phyloP scores from a whole-genome alignment of 2,329 filamentous ascomycete genomes.

The Fusarium liriodendri region DNA sequence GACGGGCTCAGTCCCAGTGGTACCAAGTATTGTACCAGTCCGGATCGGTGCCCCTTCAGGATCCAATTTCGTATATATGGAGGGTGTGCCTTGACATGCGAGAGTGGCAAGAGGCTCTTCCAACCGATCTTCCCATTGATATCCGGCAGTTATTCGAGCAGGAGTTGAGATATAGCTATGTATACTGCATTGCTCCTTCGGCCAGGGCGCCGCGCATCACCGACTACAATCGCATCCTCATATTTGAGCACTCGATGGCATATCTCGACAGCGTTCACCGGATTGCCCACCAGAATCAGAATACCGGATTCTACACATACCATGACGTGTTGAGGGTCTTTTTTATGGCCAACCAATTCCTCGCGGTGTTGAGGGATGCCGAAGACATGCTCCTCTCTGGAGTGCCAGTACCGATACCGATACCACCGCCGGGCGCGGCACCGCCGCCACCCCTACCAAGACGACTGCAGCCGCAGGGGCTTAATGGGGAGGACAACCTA shows the following conservation, averaged over 20 bases:
- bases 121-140: slow-evolving; percentile 70
- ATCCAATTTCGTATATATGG: slow-evolving; percentile 80
- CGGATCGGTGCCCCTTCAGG: slow-evolving; percentile 73
- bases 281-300: slow-evolving; percentile 68
- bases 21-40: slow-evolving; percentile 91
- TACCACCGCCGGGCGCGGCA: slow-evolving; percentile 58
- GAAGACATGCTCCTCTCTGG: slow-evolving; percentile 68
- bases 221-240: slow-evolving; percentile 80
- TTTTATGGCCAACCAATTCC: slow-evolving; percentile 75
- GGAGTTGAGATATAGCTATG: slow-evolving; percentile 90
- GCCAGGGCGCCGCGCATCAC: slow-evolving; percentile 77
- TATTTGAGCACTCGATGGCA: slow-evolving; percentile 88
- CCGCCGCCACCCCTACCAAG: slow-evolving; percentile 65
- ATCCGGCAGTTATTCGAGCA: slow-evolving; percentile 85
- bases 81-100: slow-evolving; percentile 80
- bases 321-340: slow-evolving; percentile 88
- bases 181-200: slow-evolving; percentile 88
- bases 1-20: slow-evolving; percentile 87
- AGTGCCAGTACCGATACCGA: slow-evolving; percentile 57
- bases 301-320: slow-evolving; percentile 81
- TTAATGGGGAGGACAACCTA: slow-evolving; percentile 60
- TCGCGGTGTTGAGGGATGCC: slow-evolving; percentile 69
- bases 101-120: slow-evolving; percentile 84
- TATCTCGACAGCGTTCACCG: slow-evolving; percentile 82
- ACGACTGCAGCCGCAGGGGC: slow-evolving; percentile 50